Conservation (phyloP, 805 yeast species). For the Lachancea thermotolerans region DNA sequence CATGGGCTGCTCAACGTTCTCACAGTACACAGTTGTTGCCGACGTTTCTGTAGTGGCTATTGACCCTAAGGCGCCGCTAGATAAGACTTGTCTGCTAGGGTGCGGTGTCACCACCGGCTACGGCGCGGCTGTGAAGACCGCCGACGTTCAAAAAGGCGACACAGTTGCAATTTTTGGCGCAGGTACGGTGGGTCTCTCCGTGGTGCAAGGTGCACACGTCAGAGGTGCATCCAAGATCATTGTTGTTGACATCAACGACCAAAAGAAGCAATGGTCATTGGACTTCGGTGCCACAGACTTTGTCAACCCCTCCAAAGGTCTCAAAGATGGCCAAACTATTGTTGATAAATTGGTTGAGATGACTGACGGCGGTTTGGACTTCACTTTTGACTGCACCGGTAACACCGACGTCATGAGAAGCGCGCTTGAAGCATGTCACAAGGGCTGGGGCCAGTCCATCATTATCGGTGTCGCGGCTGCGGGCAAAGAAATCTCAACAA, state of each 20-base stretch:
- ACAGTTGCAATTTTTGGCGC: conserved; percentile 96
- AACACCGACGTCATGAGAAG: conserved; percentile 90
- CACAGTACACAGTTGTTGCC: conserved; percentile 96
- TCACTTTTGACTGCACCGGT: conserved; percentile 97
- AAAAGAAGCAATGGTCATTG: conserved; percentile 77
- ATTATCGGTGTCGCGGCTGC: conserved; percentile 98
- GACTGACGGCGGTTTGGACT: conserved; percentile 97
- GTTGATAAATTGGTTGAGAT: conserved; percentile 77
- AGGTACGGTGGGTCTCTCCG: conserved; percentile 95
- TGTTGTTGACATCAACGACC: conserved; percentile 80
- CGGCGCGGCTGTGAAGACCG: conserved; percentile 95
- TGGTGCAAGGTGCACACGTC: conserved; percentile 86
- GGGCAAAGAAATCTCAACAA: conserved; percentile 90
- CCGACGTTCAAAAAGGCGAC: conserved; percentile 79
- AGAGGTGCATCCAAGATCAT: conserved; percentile 77
- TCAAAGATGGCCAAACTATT: conserved; percentile 66
- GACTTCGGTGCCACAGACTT: conserved; percentile 96
- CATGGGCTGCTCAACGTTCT: conserved; percentile 97
- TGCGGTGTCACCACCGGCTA: conserved; percentile 98
- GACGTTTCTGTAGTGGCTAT: conserved; percentile 95
- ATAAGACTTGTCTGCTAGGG: conserved; percentile 86
- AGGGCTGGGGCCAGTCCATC: conserved; percentile 97
- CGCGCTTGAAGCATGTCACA: conserved; percentile 95
- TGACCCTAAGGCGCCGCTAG: conserved; percentile 74
- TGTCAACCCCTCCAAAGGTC: conserved; percentile 65